Base-by-base conservation (phyloP, 345 rosid species). In the Gynandropsis gynandra region DNA sequence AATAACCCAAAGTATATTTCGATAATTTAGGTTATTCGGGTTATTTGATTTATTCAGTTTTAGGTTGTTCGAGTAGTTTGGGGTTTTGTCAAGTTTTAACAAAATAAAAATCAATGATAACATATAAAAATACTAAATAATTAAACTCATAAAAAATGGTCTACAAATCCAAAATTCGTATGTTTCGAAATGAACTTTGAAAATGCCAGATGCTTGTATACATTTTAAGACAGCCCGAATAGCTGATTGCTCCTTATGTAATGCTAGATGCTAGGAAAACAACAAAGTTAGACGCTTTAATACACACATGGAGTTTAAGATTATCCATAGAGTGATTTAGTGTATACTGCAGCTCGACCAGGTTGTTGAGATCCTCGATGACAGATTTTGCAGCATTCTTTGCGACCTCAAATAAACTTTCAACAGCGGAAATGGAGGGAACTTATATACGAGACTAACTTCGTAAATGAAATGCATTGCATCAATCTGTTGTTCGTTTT, bases 201-300 rank as follows among this genome's bases (percentile, higher is more conserved):
- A n/a, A n/a, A n/a, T n/a, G n/a, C n/a, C n/a, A n/a, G n/a, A 84
- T 69, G 81, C 94, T 64, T 79, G 89, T 24, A 84, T 79, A 80
- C 94, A 84, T 59, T 84, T 84, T 48, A 84, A 70, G 47, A 84
- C 86, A 20, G 89, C 73, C 43, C 81, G 68, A 42, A 84, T 81
- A 35, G 94, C 94, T 34, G 89, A 79, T 68, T 79, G 94, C 68
- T 84, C 94, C 57, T 81, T 84, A 46, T 89, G 76, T 16, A 69
- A 74, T 56, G 94, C 88, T 41, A 79, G 64, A 17, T 74, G 77
- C 94, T 81, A 72, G 19, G 59, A 37, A 37, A 37, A 37, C 3
- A 37, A 3, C 1, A 10, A 3, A 10, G 11, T 37, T 37, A 10
- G 41, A 24, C 2, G 29, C 29, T 24, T 24, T 24, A 5, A 24